Evolutionary conservation across 2,329 filamentous ascomycete genomes (phyloP), one percentile per base, ranked within the genome.

Genomic region (Clonostachys rosea): DNA sequence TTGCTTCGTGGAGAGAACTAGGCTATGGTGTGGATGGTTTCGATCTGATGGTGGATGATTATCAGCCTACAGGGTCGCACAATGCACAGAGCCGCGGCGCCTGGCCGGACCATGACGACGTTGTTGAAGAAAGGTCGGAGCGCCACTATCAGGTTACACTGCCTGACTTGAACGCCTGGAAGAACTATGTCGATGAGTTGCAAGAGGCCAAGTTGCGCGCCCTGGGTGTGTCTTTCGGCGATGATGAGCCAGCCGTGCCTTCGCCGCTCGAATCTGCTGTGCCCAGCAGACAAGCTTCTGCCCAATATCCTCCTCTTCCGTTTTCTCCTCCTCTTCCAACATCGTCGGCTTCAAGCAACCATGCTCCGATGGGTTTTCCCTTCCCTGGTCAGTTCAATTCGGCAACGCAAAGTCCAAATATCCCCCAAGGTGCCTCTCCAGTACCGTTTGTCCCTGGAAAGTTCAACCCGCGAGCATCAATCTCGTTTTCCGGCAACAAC

Each of bases 141-240:
- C 66, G 69, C 6, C 64, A 64, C n/a, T 86, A 74, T 59, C 75
- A 73, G 46, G 84, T 94, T 35, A 76, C 76, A 20, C 74, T 94
- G 50, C 87, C 89, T 3, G 86, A 89, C 58, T 68, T 86, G 52
- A 83, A 84, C 61, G 76, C 78, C 2, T 83, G 79, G 79, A 86
- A 89, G 59, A 75, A 83, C 24, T 96, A 97, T 64, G 87, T 91
- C 49, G 80, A 87, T 47, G 85, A 87, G 54, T 73, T 97, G 35
- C 84, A 89, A 55, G 94, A 99, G 69, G 90, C 92, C 50, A 99
- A 96, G 69, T 75, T 99, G 45, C 84, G 91, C 51, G 91, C 92
- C 44, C 76, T 99, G 47, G 94, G 94, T 53, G 94, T 97, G 12
- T 91, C 83, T 16, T 77, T 89, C 50, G 88, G 84, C 35, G 83